Base-by-base conservation (phyloP, 2,329 filamentous ascomycete genomes). In the Epichloe gansuensis region DNA sequence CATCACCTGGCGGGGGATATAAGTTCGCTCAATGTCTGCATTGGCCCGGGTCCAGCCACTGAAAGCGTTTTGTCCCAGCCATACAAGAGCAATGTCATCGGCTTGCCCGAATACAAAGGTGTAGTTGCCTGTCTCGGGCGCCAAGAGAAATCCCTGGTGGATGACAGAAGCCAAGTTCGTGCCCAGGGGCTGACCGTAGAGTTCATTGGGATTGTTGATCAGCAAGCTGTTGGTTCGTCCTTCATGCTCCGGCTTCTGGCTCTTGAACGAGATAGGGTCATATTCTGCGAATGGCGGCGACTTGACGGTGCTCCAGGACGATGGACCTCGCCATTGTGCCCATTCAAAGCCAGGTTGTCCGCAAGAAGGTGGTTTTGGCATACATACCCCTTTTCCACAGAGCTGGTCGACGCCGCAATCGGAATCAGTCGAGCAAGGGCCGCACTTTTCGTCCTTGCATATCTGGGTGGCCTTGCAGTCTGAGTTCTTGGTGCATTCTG, bases 1-100 rank as follows among this genome's bases (percentile, higher is more conserved):
- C 53, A 25, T 55, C 53, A 23, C 53, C 53, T 34, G 53, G 53
- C 39, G 53, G 53, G n/a, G 53, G 53, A 55, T 55, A 39, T 55
- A 55, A 6, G 53, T 53, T 21, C 53, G 44, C 44, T 52, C 53
- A 41, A 52, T 55, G 13, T 55, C 53, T 15, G 53, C 53, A 12
- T 55, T 55, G n/a, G 47, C 53, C n/a, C 53, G 36, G 8, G 44
- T 55, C 53, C 53, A 55, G 39, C 53, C 53, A 38, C 34, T 50
- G 40, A 49, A 55, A 3, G 53, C 53, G 44, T 53, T 53, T 13
- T 53, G 13, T 21, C 53, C 53, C 38, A 55, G 36, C 53, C 53
- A 55, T 15, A 53, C 51, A 7, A 55, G 43, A 35, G 51, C 51
- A 42, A 55, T 55, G 21, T 55, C 53, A 46, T 55, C 53, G 21